These are phyloP conservation scores for Aspergillaceae sp. DNA, from an alignment of 2,329 filamentous ascomycete genomes.

Conservation along the genomic window DNA sequence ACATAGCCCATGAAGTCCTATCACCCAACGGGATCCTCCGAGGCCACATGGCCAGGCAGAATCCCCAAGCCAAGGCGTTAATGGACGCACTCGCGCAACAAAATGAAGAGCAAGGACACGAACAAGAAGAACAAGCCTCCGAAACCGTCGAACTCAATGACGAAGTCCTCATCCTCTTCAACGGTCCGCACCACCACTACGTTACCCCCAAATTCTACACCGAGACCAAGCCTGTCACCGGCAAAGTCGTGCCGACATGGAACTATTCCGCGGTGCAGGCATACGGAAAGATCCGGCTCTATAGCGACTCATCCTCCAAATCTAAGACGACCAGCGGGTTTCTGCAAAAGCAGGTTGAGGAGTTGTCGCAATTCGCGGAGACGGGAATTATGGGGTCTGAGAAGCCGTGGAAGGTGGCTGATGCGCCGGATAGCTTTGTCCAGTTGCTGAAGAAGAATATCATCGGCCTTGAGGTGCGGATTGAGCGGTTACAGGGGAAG, in stretches of 20 bases:
- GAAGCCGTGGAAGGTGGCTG: conserved; percentile 47
- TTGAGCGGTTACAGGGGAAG: conserved; percentile 51
- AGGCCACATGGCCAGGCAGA: conserved; percentile 54
- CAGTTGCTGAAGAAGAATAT: conserved; percentile 51
- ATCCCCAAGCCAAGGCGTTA: conserved; percentile 56
- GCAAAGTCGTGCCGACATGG: conserved; percentile 63
- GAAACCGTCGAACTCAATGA: conserved; percentile 25
- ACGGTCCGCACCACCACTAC: conserved; percentile 50
- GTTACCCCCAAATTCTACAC: conserved; percentile 61
- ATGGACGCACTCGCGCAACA: conserved; percentile 37
- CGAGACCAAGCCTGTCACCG: conserved; percentile 55
- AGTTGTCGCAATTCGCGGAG: conserved; percentile 47
- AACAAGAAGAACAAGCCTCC: conserved; percentile 1
- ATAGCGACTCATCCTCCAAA: conserved; percentile 44
- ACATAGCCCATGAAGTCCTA: conserved; percentile 16
- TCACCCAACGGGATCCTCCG: conserved; percentile 47
- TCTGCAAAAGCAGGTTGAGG: conserved; percentile 45
- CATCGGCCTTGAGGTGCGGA: conserved; percentile 52
- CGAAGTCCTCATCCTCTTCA: conserved; percentile 58
- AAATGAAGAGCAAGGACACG: conserved; percentile 8
- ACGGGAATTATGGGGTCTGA: conserved; percentile 45
- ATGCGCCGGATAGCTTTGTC: conserved; percentile 52
- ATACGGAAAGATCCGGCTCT: conserved; percentile 51
- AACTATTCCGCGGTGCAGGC: conserved; percentile 59
- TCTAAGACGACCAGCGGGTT: conserved; percentile 40